Conservation (phyloP, 2,329 filamentous ascomycete genomes). For the Chrysoporthe deuterocubensis region DNA sequence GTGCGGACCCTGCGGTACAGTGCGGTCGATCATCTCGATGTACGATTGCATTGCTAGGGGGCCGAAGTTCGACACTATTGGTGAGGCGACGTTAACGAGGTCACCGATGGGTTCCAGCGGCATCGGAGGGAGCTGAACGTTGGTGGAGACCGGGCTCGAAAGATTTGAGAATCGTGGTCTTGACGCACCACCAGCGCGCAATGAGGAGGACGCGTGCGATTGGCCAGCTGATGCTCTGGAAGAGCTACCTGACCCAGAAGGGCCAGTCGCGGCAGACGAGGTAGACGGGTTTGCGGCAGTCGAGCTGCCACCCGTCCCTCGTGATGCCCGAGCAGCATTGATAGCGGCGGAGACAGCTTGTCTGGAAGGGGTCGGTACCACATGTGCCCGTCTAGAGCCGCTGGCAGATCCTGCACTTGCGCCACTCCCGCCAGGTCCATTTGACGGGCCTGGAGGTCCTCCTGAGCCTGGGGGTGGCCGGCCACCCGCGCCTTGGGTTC, state of each 20-base stretch:
- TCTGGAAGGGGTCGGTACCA: neutral
- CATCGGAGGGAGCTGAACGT: conserved; percentile 18
- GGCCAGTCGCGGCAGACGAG: conserved; percentile 14
- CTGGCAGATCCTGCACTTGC: conserved; percentile 9
- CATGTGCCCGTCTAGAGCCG: conserved; percentile 17
- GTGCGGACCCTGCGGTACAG: conserved; percentile 54
- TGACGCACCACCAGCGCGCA: conserved; percentile 19
- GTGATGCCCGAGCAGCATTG: conserved; percentile 20
- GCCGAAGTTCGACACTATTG: conserved; percentile 39
- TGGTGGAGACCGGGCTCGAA: conserved; percentile 24
- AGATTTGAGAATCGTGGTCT: conserved; percentile 27
- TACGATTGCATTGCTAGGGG: conserved; percentile 48
- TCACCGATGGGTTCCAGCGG: conserved; percentile 12
- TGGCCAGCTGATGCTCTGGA: conserved; percentile 18
- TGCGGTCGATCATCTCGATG: conserved; percentile 56
- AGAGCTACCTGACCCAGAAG: conserved; percentile 11
- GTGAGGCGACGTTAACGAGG: conserved; percentile 38
- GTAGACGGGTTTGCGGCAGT: conserved; percentile 14
- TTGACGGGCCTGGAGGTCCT: conserved; percentile 10
- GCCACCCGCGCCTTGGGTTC: conserved; percentile 43
- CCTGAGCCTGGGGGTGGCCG: conserved; percentile 25
- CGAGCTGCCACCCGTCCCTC: conserved; percentile 16
- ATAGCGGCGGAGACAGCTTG: conserved; percentile 14
- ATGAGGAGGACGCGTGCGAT: conserved; percentile 8
- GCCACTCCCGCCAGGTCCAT: conserved; percentile 14